Evolutionary conservation across 208 protist species (phyloP), one percentile per base, ranked within the genome.

Genomic region (Wallacemonas collosoma): DNA sequence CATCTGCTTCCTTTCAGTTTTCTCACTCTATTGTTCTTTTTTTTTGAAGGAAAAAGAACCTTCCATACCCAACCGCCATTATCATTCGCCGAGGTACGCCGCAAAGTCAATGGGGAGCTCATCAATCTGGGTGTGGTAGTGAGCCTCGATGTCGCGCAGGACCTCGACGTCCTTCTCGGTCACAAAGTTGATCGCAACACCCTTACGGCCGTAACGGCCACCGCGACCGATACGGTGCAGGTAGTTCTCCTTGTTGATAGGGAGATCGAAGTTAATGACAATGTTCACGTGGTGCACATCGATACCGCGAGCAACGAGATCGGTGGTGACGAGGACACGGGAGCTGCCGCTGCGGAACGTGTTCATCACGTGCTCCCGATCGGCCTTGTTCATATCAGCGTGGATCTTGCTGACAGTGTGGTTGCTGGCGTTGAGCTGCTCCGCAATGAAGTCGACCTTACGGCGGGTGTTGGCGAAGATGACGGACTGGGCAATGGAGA

Each of bases 181-280:
- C 53, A 99, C 98, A 83, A 99, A 99, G 94, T 99, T 99, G 90
- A 99, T 99, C 53, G 99, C 98, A 62, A 99, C 96, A 95, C 99
- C 99, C 88, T 99, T 99, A 71, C 99, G 90, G 58, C 99, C 99
- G 86, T 99, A 99, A 77, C 99, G 97, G 70, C 99, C 99, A 73
- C 93, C 98, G 79, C 99, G 95, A 86, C 99, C 99, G 76, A 99
- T 99, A 69, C 99, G 86, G 90, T 98, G 92, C 45, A 99, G 95
- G 93, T 99, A 99, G 80, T 97, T 98, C 93, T 99, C 99, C 77
- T 95, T 97, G 88, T 98, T 98, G n/a, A 86, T 95, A 17, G 99
- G 99, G 26, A 99, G 83, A 79, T 99, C 99, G 87, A 99, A 99
- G 97, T 99, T 99, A 89, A 99, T 99, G 79, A 99, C 99, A 40